These are phyloP conservation scores for Erysiphe neolycopersici DNA, from an alignment of 2,329 filamentous ascomycete genomes.

Conservation along the genomic window DNA sequence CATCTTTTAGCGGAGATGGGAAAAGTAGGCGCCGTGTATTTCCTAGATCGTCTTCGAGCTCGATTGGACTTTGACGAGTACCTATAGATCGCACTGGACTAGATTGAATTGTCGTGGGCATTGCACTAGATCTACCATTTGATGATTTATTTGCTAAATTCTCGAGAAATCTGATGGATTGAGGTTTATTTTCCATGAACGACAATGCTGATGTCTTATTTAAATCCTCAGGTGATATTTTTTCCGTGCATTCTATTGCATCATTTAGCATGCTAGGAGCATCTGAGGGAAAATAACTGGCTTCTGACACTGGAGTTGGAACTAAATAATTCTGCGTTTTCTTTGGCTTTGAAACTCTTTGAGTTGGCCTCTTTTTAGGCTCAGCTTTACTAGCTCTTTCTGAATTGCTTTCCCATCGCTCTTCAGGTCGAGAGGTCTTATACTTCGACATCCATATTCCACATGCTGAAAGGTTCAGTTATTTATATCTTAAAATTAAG, in stretches of 20 bases:
- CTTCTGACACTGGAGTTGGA: slow-evolving; percentile 5
- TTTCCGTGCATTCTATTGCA: background rate
- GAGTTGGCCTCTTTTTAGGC: slow-evolving; percentile 13
- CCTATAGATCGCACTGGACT: slow-evolving; percentile 19
- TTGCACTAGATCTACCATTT: too few species aligned
- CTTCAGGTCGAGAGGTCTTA: slow-evolving; percentile 54
- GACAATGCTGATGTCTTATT: too few species aligned
- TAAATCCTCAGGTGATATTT: background rate
- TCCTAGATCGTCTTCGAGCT: slow-evolving; percentile 22
- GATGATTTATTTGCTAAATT: background rate
- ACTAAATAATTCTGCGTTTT: slow-evolving; percentile 2
- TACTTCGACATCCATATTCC: slow-evolving; percentile 87
- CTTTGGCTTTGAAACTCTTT: slow-evolving; percentile 12
- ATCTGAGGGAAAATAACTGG: slow-evolving; percentile 14
- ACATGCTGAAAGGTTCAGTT: slow-evolving; percentile 29
- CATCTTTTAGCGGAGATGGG: slow-evolving; percentile 43
- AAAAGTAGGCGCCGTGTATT: slow-evolving; percentile 46
- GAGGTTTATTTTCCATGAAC: background rate
- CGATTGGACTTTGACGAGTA: slow-evolving; percentile 29
- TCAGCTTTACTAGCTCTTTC: slow-evolving; percentile 20
- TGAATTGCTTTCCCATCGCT: slow-evolving; percentile 38
- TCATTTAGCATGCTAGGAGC: slow-evolving; percentile 1
- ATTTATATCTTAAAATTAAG: slow-evolving; percentile 3
- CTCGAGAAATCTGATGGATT: background rate
- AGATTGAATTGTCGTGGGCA: slow-evolving; percentile 4